Percentiles rank a stretch among this genome's conserved stretches.
phyloP scores from a whole-genome alignment of 208 protist species.

The Crithidia thermophila region DNA sequence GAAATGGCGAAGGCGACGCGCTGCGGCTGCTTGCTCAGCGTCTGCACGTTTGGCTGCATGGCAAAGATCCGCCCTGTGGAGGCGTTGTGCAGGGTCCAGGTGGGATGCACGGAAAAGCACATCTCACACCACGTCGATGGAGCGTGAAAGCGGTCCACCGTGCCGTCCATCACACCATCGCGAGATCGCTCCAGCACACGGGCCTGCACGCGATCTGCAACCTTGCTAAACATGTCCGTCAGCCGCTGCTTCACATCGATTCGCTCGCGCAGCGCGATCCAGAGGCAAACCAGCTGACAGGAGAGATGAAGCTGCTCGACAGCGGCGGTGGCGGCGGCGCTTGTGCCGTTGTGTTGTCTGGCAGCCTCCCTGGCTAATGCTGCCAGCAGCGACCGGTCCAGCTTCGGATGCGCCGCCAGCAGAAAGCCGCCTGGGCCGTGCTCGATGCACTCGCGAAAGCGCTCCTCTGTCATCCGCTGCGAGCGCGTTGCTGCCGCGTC shows the following conservation, averaged over 20 bases:
- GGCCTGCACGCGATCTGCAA: conserved; percentile 21
- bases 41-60: conserved; percentile 71
- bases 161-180: background rate
- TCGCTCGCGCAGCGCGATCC: conserved; percentile 54
- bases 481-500: background rate
- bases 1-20: conserved; percentile 16
- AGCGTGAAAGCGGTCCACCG: background rate
- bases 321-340: no score
- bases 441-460: conserved; percentile 10
- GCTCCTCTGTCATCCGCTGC: conserved; percentile 10
- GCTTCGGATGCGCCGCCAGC: background rate
- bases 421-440: background rate
- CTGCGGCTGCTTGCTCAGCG: conserved; percentile 48
- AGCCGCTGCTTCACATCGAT: conserved; percentile 31
- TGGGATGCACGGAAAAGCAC: conserved; percentile 73
- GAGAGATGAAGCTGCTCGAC: conserved; percentile 13
- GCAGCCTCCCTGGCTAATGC: background rate
- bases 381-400: conserved; percentile 13
- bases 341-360: background rate
- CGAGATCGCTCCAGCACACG: conserved; percentile 26
- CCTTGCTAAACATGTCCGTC: conserved; percentile 25
- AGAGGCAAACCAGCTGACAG: conserved; percentile 38
- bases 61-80: conserved; percentile 71
- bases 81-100: conserved; percentile 59
- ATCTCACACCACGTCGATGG: conserved; percentile 11